These are phyloP conservation scores for Boletus insuetus DNA, from an alignment of 768 basidiomycete genomes.

Conservation along the genomic window DNA sequence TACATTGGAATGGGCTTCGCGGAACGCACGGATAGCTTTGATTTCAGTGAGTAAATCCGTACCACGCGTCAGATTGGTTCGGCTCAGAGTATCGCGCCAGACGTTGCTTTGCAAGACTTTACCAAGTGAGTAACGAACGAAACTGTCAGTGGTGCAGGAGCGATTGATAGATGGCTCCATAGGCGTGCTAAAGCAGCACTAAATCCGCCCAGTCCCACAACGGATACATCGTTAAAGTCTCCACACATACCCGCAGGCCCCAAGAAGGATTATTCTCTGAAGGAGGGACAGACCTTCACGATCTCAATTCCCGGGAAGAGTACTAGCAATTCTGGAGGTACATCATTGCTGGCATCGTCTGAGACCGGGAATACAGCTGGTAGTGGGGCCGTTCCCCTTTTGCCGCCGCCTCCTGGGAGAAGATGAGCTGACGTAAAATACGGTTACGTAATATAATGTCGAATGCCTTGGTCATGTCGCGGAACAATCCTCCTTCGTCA, in stretches of 20 bases:
- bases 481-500: slow-evolving; percentile 2
- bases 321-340: slow-evolving; percentile 33
- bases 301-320: slow-evolving; percentile 85
- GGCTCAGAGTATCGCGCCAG: slow-evolving; percentile 36
- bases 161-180: background rate
- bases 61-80: background rate
- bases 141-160: background rate
- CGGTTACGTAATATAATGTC: slow-evolving; percentile 18
- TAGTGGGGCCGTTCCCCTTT: slow-evolving; percentile 55
- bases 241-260: slow-evolving; percentile 73
- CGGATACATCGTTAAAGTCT: slow-evolving; percentile 42
- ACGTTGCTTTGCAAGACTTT: slow-evolving; percentile 84
- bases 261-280: slow-evolving; percentile 91
- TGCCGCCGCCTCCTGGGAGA: slow-evolving; percentile 78
- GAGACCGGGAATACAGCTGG: slow-evolving; percentile 25
- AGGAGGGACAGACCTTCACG: slow-evolving; percentile 93
- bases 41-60: slow-evolving; percentile 67
- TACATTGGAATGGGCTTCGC: slow-evolving; percentile 94
- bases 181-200: slow-evolving; percentile 66
- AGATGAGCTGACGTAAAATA: slow-evolving; percentile 35
- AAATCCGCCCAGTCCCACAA: slow-evolving; percentile 46
- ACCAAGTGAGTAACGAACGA: slow-evolving; percentile 54
- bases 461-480: slow-evolving; percentile 1
- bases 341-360: slow-evolving; percentile 39
- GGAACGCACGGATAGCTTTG: slow-evolving; percentile 86